Conservation (phyloP, 371 early-diverging fungal genomes). For the Mucor piriformis region DNA sequence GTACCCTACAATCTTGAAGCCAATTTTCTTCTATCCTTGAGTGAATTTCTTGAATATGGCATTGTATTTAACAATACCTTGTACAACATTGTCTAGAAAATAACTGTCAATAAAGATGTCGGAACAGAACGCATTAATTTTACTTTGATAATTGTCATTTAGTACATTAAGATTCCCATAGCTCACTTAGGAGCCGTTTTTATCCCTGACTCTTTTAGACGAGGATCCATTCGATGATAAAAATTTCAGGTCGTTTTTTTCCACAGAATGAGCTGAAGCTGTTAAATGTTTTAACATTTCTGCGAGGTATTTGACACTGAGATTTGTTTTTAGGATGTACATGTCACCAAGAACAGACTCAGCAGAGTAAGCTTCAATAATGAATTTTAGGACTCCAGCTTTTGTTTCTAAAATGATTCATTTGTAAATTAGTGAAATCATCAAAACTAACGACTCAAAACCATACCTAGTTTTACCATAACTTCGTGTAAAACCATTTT, state of each 20-base stretch:
- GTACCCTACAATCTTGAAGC: conserved; percentile 2
- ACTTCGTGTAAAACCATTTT: conserved; percentile 7
- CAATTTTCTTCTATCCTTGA: conserved; percentile 1
- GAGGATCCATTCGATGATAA: conserved; percentile 3
- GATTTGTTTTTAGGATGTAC: conserved; percentile 12
- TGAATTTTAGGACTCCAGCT: conserved; percentile 17
- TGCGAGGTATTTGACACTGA: conserved; percentile 10
- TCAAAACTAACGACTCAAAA: conserved; percentile 11
- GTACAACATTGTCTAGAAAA: conserved; percentile 14
- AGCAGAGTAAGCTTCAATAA: conserved; percentile 10
- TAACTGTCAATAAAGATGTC: no score
- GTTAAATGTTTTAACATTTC: conserved; percentile 16
- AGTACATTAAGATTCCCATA: conserved; percentile 19
- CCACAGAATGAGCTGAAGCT: conserved; percentile 19
- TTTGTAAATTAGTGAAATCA: conserved; percentile 17
- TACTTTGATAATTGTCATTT: conserved; percentile 2
- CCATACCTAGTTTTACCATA: conserved; percentile 12
- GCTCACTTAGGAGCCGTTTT: conserved; percentile 12
- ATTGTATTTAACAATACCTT: conserved; percentile 1
- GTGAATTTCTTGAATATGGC: not conserved
- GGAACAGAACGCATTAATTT: conserved; percentile 15
- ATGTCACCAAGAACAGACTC: conserved; percentile 17
- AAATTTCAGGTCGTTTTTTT: conserved; percentile 12
- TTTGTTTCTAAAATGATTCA: conserved; percentile 23
- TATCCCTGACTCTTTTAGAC: conserved; percentile 12